Evolutionary conservation across 148 eudicot species (phyloP), one percentile per base, ranked within the genome.

Genomic region (Vaccinium vitisidaea): DNA sequence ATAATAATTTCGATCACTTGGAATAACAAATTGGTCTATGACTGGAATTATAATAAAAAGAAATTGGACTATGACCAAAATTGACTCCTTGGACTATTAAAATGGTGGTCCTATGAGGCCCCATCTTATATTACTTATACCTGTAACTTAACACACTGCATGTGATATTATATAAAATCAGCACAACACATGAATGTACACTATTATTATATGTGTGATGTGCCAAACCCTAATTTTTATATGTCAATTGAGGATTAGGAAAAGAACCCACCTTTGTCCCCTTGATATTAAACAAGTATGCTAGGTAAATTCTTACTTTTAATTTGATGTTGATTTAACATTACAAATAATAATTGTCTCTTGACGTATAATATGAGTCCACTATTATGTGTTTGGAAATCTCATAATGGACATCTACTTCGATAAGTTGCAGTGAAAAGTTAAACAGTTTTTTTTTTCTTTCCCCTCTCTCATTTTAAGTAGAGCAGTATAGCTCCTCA

Each of bases 51-150:
- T 23, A 2, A 23, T 5, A 10, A n/a, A 23, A 14, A 13, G 3
- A 69, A 69, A 69, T 69, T 69, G 74, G 39, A 7, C 74, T 69
- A 14, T 79, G 79, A 52, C 86, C 54, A 79, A 50, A 79, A 86
- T 86, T 76, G 84, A 79, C 87, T 86, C 84, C 53, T 86, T 78
- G 82, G 71, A 77, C 78, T 58, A 49, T 83, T 65, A 69, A 86
- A 86, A 86, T 8, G 27, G 56, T 63, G 70, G 75, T 65, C 75
- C 43, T 3, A 73, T 75, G 23, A 65, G 75, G 14, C 48, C 58
- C 69, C 82, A 16, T 9, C 69, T 43, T 14, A 15, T 69, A 1
- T 69, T 32, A 12, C 74, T 30, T 69, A 12, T 30, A 30, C 46
- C 13, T 5, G 5, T 65, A 65, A 9, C 30, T 11, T 65, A 27